Percentiles rank a stretch among this genome's conserved stretches.
These are phyloP conservation scores for Exophiala dermatitidis DNA, from an alignment of 2,329 filamentous ascomycete genomes.

Conservation along the genomic window DNA sequence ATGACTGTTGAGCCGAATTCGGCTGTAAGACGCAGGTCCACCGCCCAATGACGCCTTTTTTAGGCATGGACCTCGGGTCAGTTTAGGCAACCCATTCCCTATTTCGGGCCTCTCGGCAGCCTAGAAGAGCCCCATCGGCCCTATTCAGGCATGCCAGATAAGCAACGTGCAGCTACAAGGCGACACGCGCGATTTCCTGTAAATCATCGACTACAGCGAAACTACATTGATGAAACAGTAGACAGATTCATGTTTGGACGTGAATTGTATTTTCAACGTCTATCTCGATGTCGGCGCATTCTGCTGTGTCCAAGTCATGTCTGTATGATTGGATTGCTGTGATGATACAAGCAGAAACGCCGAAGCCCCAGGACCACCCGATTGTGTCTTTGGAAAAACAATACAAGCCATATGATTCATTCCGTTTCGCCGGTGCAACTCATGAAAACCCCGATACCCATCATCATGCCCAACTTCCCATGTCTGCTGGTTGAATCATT, in stretches of 20 bases:
- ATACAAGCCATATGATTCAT: slow-evolving; percentile 25
- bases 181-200: background rate
- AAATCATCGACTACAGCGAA: background rate
- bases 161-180: background rate
- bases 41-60: slow-evolving; percentile 8
- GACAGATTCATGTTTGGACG: slow-evolving; percentile 9
- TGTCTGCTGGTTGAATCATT: slow-evolving; percentile 11
- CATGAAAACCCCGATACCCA: slow-evolving; percentile 23
- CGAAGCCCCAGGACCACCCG: slow-evolving; percentile 19
- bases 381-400: slow-evolving; percentile 15
- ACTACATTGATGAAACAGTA: background rate
- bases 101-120: too few relatives aligned
- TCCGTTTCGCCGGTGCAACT: slow-evolving; percentile 23
- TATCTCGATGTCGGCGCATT: slow-evolving; percentile 19
- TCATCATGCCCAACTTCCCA: slow-evolving; percentile 15
- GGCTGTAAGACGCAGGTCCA: background rate
- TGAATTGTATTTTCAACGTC: slow-evolving; percentile 22
- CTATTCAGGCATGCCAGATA: background rate
- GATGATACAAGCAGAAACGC: slow-evolving; percentile 25
- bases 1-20: background rate
- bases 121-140: background rate
- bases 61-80: background rate
- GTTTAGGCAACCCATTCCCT: too few relatives aligned
- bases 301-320: slow-evolving; percentile 19
- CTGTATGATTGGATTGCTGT: slow-evolving; percentile 19